Evolutionary conservation across 768 basidiomycete species (phyloP).

Genomic region (Panellus pusillus): DNA sequence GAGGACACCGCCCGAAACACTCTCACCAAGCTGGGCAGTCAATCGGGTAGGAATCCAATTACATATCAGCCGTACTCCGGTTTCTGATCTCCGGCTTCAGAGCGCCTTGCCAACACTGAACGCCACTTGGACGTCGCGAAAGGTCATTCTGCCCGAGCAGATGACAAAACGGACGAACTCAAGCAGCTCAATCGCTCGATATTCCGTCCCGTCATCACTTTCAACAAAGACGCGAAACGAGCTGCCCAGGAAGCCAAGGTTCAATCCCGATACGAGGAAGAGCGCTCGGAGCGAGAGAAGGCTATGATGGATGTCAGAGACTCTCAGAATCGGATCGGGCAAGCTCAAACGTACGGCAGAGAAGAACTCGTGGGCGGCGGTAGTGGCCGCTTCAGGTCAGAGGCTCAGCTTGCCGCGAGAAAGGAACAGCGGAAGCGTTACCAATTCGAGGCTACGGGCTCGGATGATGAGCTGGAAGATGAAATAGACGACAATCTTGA

Average conservation of each 20-base stretch:
- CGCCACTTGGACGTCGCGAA: constrained; percentile 92
- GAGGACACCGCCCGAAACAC: constrained; percentile 94
- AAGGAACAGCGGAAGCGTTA: constrained; percentile 79
- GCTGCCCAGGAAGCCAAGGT: constrained; percentile 84
- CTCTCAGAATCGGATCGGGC: constrained; percentile 81
- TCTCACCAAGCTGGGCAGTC: constrained; percentile 78
- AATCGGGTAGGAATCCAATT: constrained; percentile 71
- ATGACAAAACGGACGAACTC: constrained; percentile 90
- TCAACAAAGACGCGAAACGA: constrained; percentile 92
- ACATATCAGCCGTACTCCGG: neutral
- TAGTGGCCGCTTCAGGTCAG: constrained; percentile 44
- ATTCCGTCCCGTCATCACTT: constrained; percentile 88
- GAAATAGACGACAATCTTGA: constrained; percentile 91
- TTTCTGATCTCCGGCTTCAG: constrained; percentile 35
- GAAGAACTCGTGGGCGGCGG: constrained; percentile 36
- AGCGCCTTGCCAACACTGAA: constrained; percentile 91
- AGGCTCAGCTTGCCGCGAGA: constrained; percentile 51
- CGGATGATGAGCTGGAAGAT: constrained; percentile 93
- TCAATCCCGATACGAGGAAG: constrained; percentile 83
- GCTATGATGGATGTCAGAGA: constrained; percentile 85
- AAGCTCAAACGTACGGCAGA: constrained; percentile 65
- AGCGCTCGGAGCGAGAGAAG: constrained; percentile 80
- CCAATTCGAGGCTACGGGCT: constrained; percentile 88
- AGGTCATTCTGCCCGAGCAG: constrained; percentile 82
- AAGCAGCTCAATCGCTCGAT: constrained; percentile 94